Evolutionary conservation across 1,284 basidiomycete species (phyloP).

Genomic region (Trametes versicolor): DNA sequence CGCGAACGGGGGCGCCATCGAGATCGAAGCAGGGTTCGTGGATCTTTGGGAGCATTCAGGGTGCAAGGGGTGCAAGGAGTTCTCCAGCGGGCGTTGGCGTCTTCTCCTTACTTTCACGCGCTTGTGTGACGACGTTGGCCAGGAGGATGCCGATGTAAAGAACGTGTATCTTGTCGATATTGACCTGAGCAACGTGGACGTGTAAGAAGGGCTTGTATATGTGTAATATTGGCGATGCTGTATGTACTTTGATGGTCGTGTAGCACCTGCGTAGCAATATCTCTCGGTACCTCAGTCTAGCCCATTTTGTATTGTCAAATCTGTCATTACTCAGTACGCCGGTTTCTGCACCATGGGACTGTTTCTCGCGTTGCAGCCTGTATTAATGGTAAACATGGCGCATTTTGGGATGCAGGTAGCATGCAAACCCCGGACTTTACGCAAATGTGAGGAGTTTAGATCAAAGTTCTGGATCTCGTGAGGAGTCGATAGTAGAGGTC

Average conservation of each 20-base stretch:
- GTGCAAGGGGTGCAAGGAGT: conserved; percentile 8
- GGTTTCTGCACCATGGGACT: too few species aligned
- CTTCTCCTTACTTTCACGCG: conserved; percentile 10
- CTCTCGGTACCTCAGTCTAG: too few species aligned
- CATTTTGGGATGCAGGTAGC: too few species aligned
- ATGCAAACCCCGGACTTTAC: too few species aligned
- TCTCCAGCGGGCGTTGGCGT: conserved; percentile 9
- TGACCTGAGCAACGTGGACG: background rate
- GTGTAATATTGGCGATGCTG: background rate
- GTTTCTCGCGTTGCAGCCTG: too few species aligned
- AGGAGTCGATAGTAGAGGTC: too few species aligned
- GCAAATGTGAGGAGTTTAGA: too few species aligned
- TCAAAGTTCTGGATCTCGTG: too few species aligned
- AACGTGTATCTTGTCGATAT: conserved; percentile 7
- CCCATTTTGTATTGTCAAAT: too few species aligned
- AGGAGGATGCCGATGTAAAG: background rate
- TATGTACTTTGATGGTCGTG: background rate
- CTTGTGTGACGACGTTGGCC: background rate
- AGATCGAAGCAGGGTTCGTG: background rate
- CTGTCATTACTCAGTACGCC: too few species aligned
- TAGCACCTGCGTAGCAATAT: too few species aligned
- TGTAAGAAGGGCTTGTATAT: background rate
- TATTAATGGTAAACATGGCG: too few species aligned
- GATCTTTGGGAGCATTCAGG: conserved; percentile 6
- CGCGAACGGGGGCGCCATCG: background rate